Percentiles rank a stretch among this genome's conserved stretches.
Conservation (phyloP, 768 basidiomycete genomes). For the Saitozyma sp. region DNA sequence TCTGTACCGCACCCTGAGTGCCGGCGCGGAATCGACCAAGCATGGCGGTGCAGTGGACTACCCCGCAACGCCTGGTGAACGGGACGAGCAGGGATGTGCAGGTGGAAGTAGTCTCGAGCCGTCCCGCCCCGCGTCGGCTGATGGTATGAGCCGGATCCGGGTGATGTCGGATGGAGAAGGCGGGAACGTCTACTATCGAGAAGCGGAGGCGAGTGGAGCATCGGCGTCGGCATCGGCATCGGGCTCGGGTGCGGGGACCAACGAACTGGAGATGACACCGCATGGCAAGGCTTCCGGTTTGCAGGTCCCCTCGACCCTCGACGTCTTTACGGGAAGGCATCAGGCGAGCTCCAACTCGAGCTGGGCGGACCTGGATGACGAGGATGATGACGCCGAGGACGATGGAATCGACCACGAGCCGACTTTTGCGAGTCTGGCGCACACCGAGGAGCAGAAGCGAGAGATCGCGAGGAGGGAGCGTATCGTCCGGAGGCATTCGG, state of each 20-base stretch:
- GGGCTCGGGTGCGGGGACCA: too few species aligned
- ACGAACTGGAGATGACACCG: too few species aligned
- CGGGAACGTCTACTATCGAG: too few species aligned
- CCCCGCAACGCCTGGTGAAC: neutral
- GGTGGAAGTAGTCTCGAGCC: neutral
- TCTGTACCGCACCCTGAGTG: neutral
- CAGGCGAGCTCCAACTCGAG: neutral
- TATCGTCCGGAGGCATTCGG: constrained; percentile 2
- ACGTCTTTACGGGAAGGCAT: neutral
- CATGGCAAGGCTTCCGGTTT: too few species aligned
- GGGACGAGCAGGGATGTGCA: neutral
- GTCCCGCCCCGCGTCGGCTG: too few species aligned
- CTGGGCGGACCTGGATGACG: neutral
- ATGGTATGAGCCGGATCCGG: neutral
- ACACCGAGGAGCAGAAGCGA: constrained; percentile 39
- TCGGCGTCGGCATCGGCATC: too few species aligned
- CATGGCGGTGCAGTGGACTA: too few species aligned
- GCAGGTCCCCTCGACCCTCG: too few species aligned
- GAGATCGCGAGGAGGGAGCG: constrained; percentile 34
- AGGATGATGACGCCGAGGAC: neutral
- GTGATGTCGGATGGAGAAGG: neutral
- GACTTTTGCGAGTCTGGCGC: constrained; percentile 38
- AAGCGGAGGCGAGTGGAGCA: too few species aligned
- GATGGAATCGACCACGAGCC: constrained; percentile 10
- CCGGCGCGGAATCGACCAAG: too few species aligned